phyloP scores from a whole-genome alignment of 2,329 filamentous ascomycete species.

The Colletotrichum paranaense region DNA sequence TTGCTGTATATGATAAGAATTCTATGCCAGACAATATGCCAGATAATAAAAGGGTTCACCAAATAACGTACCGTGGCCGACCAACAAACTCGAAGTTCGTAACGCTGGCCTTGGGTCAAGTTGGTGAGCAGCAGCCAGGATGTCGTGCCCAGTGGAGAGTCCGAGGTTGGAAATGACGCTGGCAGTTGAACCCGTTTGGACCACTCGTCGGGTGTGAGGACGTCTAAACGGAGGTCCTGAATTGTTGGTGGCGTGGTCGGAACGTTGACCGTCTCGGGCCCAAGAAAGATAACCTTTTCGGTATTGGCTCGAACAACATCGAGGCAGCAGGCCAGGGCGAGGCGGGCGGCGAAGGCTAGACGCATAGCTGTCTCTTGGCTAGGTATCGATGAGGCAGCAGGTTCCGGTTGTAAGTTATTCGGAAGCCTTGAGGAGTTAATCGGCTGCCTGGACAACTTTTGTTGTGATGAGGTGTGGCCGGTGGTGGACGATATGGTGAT shows the following conservation, averaged over 20 bases:
- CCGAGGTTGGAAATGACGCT: slow-evolving; percentile 73
- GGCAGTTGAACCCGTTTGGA: slow-evolving; percentile 72
- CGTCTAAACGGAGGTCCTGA: slow-evolving; percentile 70
- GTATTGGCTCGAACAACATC: slow-evolving; percentile 71
- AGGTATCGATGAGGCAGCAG: neutral
- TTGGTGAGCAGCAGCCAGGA: slow-evolving; percentile 84
- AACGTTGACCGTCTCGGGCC: slow-evolving; percentile 68
- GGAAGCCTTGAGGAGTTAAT: neutral
- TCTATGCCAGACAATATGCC: neutral
- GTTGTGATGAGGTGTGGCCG: neutral
- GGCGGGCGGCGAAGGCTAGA: neutral
- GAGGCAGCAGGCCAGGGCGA: slow-evolving; percentile 10
- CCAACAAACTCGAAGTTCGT: slow-evolving; percentile 96
- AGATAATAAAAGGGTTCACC: slow-evolving; percentile 7
- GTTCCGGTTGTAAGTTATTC: no score
- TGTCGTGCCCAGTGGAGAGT: slow-evolving; percentile 65
- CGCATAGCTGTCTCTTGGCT: slow-evolving; percentile 7
- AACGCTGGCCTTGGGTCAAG: slow-evolving; percentile 78
- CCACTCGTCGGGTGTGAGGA: slow-evolving; percentile 68
- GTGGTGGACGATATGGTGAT: neutral
- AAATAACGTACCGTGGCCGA: slow-evolving; percentile 79
- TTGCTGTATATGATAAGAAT: slow-evolving; percentile 68
- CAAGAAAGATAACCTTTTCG: slow-evolving; percentile 91
- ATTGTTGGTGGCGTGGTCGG: slow-evolving; percentile 67
- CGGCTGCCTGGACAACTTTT: neutral